Conservation (phyloP, 805 yeast species). For the Hanseniaspora meyeri region DNA sequence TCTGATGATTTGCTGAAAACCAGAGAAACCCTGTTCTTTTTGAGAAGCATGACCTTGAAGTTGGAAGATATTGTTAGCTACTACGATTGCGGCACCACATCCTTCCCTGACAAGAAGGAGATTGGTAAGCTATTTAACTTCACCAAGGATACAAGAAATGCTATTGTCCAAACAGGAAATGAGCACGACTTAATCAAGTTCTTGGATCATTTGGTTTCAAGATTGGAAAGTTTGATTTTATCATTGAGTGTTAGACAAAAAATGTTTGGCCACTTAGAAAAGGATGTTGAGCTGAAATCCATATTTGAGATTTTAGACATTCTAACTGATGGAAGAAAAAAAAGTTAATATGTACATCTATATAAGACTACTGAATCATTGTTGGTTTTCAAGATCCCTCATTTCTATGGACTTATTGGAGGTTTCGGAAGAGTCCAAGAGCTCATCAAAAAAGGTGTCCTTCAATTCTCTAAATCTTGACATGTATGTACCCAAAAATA, state of each 20-base stretch:
- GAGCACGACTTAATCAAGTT: constrained; percentile 40
- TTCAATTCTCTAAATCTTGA: constrained; percentile 85
- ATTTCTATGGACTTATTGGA: constrained; percentile 14
- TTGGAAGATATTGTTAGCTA: constrained; percentile 47
- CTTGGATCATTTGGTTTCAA: constrained; percentile 52
- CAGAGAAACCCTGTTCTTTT: constrained; percentile 31
- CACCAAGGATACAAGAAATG: constrained; percentile 19
- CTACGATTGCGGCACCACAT: constrained; percentile 32
- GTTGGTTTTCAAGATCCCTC: constrained; percentile 23
- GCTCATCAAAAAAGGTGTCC: constrained; percentile 78
- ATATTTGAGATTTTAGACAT: constrained; percentile 24
- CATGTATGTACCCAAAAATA: constrained; percentile 75
- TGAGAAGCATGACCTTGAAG: constrained; percentile 44
- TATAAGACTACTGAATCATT: constrained; percentile 6
- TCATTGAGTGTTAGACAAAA: constrained; percentile 34
- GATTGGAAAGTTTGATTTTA: constrained; percentile 52
- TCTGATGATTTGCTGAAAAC: constrained; percentile 16
- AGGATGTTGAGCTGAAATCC: constrained; percentile 12
- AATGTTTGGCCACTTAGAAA: constrained; percentile 19
- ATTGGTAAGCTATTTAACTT: constrained; percentile 16
- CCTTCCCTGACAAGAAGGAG: background rate
- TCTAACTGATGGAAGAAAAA: constrained; percentile 13
- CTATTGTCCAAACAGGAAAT: constrained; percentile 19
- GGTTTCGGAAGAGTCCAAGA: constrained; percentile 38
- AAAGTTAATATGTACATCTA: background rate